phyloP scores from a whole-genome alignment of 169 alveolate genomes.

The Eimeria acervulina region DNA sequence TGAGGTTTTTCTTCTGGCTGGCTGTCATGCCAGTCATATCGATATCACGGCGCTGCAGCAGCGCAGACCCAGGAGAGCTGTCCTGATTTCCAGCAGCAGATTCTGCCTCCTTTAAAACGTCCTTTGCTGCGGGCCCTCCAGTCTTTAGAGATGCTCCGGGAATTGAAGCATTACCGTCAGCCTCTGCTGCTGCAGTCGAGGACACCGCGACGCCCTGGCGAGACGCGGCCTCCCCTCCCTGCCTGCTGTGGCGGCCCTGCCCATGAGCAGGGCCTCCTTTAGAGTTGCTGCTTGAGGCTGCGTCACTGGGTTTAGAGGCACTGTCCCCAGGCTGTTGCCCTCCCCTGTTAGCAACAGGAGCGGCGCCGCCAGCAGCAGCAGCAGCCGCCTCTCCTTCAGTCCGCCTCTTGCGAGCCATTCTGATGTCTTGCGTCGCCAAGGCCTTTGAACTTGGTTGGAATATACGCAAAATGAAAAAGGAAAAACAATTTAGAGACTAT shows the following conservation, averaged over 20 bases:
- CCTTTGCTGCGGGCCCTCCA: background rate
- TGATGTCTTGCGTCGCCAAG: constrained; percentile 63
- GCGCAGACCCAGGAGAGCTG: constrained; percentile 48
- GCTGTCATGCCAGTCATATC: constrained; percentile 81
- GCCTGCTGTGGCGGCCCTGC: constrained; percentile 44
- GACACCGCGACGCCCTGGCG: constrained; percentile 51
- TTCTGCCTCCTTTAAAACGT: background rate
- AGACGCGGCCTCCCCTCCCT: constrained; percentile 74
- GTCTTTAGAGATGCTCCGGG: background rate
- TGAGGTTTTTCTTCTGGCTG: constrained; percentile 76
- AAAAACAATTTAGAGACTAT: constrained; percentile 44
- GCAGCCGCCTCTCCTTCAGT: constrained; percentile 81
- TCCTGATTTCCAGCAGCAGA: constrained; percentile 24
- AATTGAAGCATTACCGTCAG: background rate
- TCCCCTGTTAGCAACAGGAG: constrained; percentile 2
- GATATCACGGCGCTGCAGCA: constrained; percentile 60
- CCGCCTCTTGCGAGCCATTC: constrained; percentile 84
- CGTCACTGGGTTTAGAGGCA: constrained; percentile 59
- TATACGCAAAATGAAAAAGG: constrained; percentile 8
- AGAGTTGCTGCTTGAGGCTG: constrained; percentile 32
- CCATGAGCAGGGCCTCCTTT: constrained; percentile 53
- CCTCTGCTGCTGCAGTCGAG: constrained; percentile 22
- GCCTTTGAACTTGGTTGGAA: constrained; percentile 52
- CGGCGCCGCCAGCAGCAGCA: constrained; percentile 48
- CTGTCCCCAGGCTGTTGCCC: constrained; percentile 39